Percentiles rank a stretch among this genome's conserved stretches.
phyloP scores from a whole-genome alignment of 2,329 filamentous ascomycete species.

The Beauveria pseudobassiana region DNA sequence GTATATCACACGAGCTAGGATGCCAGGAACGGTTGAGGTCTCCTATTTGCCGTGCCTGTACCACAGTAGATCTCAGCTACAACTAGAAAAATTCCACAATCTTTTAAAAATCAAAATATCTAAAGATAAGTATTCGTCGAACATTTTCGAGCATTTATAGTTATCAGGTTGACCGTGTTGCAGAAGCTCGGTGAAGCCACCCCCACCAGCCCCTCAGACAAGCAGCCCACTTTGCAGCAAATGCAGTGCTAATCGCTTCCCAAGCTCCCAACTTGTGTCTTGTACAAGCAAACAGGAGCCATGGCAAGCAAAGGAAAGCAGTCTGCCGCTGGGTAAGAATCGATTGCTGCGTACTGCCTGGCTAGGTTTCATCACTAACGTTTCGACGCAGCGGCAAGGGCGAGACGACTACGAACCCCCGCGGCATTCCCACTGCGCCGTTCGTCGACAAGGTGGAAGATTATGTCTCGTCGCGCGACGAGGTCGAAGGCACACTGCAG shows the following conservation, averaged over 20 bases:
- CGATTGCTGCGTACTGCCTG: too few relatives aligned
- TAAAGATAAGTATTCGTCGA: too few relatives aligned
- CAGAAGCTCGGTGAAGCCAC: slow-evolving; percentile 13
- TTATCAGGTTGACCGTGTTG: not conserved
- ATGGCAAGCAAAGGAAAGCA: slow-evolving; percentile 37
- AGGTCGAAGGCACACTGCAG: slow-evolving; percentile 73
- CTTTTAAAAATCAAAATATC: too few relatives aligned
- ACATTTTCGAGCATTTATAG: not conserved
- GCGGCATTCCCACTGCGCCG: slow-evolving; percentile 75
- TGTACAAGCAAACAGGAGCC: slow-evolving; percentile 17
- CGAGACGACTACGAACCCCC: slow-evolving; percentile 60
- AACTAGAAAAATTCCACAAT: too few relatives aligned
- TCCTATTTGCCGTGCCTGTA: too few relatives aligned
- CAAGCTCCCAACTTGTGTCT: slow-evolving; percentile 18
- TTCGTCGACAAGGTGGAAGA: slow-evolving; percentile 87
- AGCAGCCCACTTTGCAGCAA: slow-evolving; percentile 18
- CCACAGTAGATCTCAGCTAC: too few relatives aligned
- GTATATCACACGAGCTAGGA: too few relatives aligned
- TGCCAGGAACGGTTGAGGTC: too few relatives aligned
- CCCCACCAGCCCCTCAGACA: slow-evolving; percentile 23
- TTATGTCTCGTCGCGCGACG: slow-evolving; percentile 69
- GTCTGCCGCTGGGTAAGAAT: slow-evolving; percentile 26
- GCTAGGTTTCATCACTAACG: not conserved
- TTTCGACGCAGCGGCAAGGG: slow-evolving; percentile 29
- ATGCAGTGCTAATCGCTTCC: slow-evolving; percentile 23